phyloP scores from a whole-genome alignment of 2,329 filamentous ascomycete genomes.

The Alternaria longipes region DNA sequence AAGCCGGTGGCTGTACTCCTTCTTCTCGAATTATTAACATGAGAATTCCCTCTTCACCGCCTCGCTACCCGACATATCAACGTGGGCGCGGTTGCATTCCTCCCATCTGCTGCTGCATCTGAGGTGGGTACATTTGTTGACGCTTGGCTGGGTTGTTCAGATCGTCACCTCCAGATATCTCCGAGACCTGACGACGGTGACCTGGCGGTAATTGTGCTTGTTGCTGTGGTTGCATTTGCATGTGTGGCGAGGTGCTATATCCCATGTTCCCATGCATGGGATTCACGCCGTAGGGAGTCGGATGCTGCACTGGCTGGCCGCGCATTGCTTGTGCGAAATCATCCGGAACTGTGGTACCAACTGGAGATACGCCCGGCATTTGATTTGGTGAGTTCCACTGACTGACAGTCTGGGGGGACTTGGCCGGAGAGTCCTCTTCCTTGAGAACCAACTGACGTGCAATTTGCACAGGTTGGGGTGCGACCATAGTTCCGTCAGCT shows the following conservation, averaged over 20 bases:
- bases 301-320: constrained; percentile 45
- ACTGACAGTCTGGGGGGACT: constrained; percentile 67
- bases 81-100: constrained; percentile 62
- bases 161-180: constrained; percentile 65
- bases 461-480: constrained; percentile 60
- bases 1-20: background rate
- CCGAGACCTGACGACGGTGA: constrained; percentile 68
- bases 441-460: constrained; percentile 65
- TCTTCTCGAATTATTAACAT: background rate
- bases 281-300: constrained; percentile 51
- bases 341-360: constrained; percentile 58
- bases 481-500: constrained; percentile 58
- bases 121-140: constrained; percentile 64
- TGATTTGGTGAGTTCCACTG: constrained; percentile 72
- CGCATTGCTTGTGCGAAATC: constrained; percentile 58
- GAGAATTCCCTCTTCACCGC: background rate
- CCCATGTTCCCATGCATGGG: constrained; percentile 48
- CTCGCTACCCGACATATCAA: constrained; percentile 24
- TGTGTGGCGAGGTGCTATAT: constrained; percentile 53
- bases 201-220: constrained; percentile 30
- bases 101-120: constrained; percentile 57
- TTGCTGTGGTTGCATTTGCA: constrained; percentile 49
- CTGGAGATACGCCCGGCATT: constrained; percentile 66
- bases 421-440: constrained; percentile 69
- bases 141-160: constrained; percentile 64